Percentiles rank a stretch among this genome's conserved stretches.
phyloP scores from a whole-genome alignment of 768 basidiomycete species.

The Boletus reticuloceps region DNA sequence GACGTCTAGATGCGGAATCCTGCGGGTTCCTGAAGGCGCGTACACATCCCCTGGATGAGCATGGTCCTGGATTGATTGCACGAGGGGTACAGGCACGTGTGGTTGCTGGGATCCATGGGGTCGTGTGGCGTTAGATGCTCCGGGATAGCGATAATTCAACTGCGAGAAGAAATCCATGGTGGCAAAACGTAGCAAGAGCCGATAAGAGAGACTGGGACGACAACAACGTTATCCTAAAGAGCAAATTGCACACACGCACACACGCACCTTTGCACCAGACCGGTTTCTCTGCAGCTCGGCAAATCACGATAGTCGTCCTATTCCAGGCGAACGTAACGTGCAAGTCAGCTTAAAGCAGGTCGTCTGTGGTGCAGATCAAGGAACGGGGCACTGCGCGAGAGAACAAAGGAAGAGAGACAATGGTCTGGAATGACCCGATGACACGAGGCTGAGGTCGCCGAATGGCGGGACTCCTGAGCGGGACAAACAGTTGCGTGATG shows the following conservation, averaged over 20 bases:
- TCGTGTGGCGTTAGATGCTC: neutral
- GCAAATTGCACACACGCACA: neutral
- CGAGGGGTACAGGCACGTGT: neutral
- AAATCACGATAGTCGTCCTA: neutral
- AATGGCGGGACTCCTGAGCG: neutral
- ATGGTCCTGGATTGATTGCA: constrained; percentile 1
- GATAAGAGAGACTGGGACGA: too few relatives aligned
- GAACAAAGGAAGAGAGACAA: constrained; percentile 3
- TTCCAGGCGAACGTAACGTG: neutral
- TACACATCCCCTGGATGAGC: neutral
- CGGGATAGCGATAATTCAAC: constrained; percentile 17
- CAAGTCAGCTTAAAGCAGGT: neutral
- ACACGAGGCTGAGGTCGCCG: constrained; percentile 16
- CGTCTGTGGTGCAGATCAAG: constrained; percentile 7
- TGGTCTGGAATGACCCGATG: neutral
- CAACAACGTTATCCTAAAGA: neutral
- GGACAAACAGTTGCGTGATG: neutral
- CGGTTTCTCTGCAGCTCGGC: neutral
- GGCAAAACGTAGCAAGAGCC: neutral
- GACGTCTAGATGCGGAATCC: neutral
- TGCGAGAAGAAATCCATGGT: constrained; percentile 15
- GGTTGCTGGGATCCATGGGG: constrained; percentile 1
- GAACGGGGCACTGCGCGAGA: constrained; percentile 1
- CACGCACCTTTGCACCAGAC: constrained; percentile 15
- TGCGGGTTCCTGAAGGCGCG: neutral